These are phyloP conservation scores for Pugionium cornutum DNA, from an alignment of 345 rosid species.

Conservation along the genomic window DNA sequence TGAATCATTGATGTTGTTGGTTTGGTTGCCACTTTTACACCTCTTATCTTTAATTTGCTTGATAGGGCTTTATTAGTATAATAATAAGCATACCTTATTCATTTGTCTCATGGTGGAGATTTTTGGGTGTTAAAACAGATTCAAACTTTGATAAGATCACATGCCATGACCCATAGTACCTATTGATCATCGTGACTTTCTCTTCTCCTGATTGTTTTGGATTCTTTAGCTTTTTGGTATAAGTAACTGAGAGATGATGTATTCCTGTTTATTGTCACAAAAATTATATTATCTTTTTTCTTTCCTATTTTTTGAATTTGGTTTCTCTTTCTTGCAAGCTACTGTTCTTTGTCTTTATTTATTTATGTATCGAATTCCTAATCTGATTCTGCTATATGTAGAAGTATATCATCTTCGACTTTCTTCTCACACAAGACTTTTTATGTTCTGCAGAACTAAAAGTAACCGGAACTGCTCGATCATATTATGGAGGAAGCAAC, in stretches of 20 bases:
- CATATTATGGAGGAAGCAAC: conserved; percentile 64
- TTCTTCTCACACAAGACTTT: conserved; percentile 21
- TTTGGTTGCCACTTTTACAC: conserved; percentile 35
- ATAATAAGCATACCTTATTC: conserved; percentile 25
- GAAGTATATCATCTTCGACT: conserved; percentile 13
- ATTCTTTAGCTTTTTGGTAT: conserved; percentile 31
- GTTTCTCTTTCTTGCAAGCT: conserved; percentile 41
- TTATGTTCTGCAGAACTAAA: conserved; percentile 25
- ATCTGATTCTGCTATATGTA: background rate
- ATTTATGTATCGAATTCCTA: background rate
- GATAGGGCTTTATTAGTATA: conserved; percentile 18
- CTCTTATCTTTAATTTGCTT: conserved; percentile 29
- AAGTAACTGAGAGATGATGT: conserved; percentile 21
- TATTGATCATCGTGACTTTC: conserved; percentile 26
- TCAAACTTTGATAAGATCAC: conserved; percentile 32
- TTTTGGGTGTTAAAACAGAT: conserved; percentile 23
- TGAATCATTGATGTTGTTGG: conserved; percentile 29
- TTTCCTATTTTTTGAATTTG: conserved; percentile 16
- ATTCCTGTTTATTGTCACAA: conserved; percentile 30
- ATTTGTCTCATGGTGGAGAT: conserved; percentile 27
- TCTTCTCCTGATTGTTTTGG: conserved; percentile 37
- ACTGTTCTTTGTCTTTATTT: conserved; percentile 28
- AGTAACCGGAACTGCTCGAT: conserved; percentile 21
- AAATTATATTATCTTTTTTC: conserved; percentile 34
- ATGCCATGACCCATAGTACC: conserved; percentile 25